Evolutionary conservation across 306 rosid species (phyloP).

Genomic region (Trifolium subterraneum): DNA sequence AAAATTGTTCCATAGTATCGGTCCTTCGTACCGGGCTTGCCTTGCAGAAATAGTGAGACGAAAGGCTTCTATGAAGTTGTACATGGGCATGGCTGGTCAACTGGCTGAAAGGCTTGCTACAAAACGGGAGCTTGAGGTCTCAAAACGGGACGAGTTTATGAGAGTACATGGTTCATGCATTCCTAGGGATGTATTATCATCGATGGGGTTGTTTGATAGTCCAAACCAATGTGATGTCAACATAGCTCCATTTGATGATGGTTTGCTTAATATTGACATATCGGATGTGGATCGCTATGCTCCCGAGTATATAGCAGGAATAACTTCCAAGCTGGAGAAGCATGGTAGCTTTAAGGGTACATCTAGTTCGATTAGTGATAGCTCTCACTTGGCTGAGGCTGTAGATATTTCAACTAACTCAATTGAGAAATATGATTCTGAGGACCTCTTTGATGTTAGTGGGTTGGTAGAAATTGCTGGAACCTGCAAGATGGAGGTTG

Average conservation of each 20-base stretch:
- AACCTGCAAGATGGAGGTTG: constrained; percentile 94
- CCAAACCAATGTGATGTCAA: constrained; percentile 96
- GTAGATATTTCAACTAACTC: constrained; percentile 56
- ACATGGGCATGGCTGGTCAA: constrained; percentile 99
- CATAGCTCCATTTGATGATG: constrained; percentile 85
- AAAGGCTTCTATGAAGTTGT: constrained; percentile 89
- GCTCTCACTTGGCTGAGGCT: constrained; percentile 65
- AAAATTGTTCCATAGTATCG: constrained; percentile 79
- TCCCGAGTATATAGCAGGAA: constrained; percentile 75
- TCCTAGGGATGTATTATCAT: constrained; percentile 81
- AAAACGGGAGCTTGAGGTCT: constrained; percentile 80
- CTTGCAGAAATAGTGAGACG: constrained; percentile 96
- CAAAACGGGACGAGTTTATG: constrained; percentile 82
- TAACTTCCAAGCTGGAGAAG: constrained; percentile 69
- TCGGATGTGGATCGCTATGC: constrained; percentile 84
- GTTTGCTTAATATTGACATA: constrained; percentile 87
- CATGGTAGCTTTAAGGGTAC: constrained; percentile 65
- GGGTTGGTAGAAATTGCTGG: constrained; percentile 94
- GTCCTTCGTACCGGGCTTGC: constrained; percentile 94
- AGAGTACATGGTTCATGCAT: constrained; percentile 66
- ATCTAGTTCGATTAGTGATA: constrained; percentile 53
- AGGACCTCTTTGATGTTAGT: constrained; percentile 70
- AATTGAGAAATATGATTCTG: constrained; percentile 60
- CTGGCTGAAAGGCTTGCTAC: constrained; percentile 92
- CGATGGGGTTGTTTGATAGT: constrained; percentile 84